Base-by-base conservation (phyloP, 2,329 filamentous ascomycete species). In the Diaporthe ilicicola region DNA sequence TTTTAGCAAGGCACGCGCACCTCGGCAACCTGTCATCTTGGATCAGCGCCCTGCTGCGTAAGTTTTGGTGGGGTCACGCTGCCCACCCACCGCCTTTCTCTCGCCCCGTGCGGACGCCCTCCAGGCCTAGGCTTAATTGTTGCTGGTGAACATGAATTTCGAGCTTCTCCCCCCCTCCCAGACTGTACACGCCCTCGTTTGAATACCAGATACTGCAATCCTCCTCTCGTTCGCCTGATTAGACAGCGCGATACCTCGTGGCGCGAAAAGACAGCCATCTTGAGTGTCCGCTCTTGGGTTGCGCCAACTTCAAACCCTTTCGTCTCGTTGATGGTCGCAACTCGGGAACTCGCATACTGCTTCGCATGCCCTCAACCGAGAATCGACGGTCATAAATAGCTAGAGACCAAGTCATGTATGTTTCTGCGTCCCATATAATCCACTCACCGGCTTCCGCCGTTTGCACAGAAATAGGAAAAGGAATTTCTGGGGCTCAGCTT, bases 61-160 rank as follows among this genome's bases (percentile, higher is more conserved):
- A 39, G 29, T 67, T 67, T 56, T 55, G 51, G 65, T 56, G 51
- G 65, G 65, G 65, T 67, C 65, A 67, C 65, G 39, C 48, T 55
- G 53, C 65, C 50, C 37, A 67, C 65, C 65, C 65, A 67, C 65
- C 65, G 39, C 65, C 54, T 59, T 67, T 56, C 39, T 64, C 59
- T 29, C 44, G 42, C 44, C 48, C 44, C 59, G 32, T 34, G 32
- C 59, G 59, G 13, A 19, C 27, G 44, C 29, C 29, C 9, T 34
- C 59, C 17, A 34, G 44, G 59, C 59, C 44, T n/a, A 15, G 24
- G 59, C 59, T 50, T 44, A 64, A 17, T 46, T 62, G 32, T 32
- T 6, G 59, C 59, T 50, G 59, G 59, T 27, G 59, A 62, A 42
- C 12, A 64, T 34, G 44, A 27, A 37, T 24, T 50, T 50, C 59